Evolutionary conservation across 2,329 filamentous ascomycete species (phyloP), one percentile per base, ranked within the genome.

Genomic region (Conoideocrella luteorostrata): DNA sequence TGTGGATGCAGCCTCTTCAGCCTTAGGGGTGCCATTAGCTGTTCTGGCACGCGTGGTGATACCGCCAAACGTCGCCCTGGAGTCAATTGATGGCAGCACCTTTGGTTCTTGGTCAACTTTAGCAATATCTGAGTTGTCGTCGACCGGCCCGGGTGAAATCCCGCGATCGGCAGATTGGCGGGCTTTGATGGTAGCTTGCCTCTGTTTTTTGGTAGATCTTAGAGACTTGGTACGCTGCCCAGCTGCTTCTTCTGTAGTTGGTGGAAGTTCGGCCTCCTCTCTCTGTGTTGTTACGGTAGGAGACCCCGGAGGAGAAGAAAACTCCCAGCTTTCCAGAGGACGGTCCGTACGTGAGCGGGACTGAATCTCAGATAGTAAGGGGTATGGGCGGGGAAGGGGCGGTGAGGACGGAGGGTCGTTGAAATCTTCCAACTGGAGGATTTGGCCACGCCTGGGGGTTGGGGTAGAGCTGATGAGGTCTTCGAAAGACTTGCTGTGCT

Each of bases 381-480:
- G 70, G 44, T 74, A 77, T 7, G 70, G 68, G 40, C 75, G 69
- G 0, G 72, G 70, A 45, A 77, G 69, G 1, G 75, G 77, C 5
- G 78, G 78, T 1, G 78, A 82, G 5, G 78, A 82, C 9, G 77
- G 74, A 4, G 74, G 69, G 40, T 78, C 77, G 3, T 68, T 70
- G 56, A 71, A 64, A 38, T 70, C 71, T n/a, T 70, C 64, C 30
- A 80, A 61, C 2, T 65, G 57, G n/a, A 74, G 47, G 4, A 70
- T 56, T 49, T 77, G 73, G 18, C 74, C 75, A 26, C 77, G 73
- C 37, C 76, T 67, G 4, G 76, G 80, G 1, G 80, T 83, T 1
- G 80, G 80, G 0, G 79, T 82, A 6, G 73, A 78, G 17, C 69
- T 72, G 26, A 82, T 67, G 45, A 72, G 73, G n/a, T 77, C 71